phyloP scores from a whole-genome alignment of 495 filamentous ascomycete genomes.

The Opeltia flavorubescens region DNA sequence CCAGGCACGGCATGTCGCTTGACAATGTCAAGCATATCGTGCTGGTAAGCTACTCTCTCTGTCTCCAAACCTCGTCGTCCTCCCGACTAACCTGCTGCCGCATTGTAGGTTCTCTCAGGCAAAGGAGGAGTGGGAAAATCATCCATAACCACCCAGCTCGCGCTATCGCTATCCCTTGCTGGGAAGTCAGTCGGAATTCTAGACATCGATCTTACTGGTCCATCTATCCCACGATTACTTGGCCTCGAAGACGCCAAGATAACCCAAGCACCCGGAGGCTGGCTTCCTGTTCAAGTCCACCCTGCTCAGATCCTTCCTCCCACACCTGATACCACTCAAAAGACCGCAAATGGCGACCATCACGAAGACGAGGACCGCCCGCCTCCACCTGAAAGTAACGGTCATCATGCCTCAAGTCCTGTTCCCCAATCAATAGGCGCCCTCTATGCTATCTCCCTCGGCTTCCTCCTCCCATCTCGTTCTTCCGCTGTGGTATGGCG shows the following conservation, averaged over 20 bases:
- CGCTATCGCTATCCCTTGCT: conserved; percentile 71
- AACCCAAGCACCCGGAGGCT: conserved; percentile 74
- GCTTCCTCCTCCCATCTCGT: conserved; percentile 70
- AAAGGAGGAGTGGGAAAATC: conserved; percentile 98
- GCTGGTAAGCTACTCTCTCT: conserved; percentile 28
- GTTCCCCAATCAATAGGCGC: conserved; percentile 33
- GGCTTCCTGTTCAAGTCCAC: conserved; percentile 78
- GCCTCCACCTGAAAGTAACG: conserved; percentile 5
- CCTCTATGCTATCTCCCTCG: conserved; percentile 82
- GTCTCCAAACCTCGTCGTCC: conserved; percentile 25
- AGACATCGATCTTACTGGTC: conserved; percentile 91
- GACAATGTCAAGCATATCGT: conserved; percentile 39
- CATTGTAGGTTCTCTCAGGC: conserved; percentile 66
- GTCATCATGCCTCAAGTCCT: conserved; percentile 1
- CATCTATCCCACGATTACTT: conserved; percentile 89
- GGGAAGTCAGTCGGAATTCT: conserved; percentile 86
- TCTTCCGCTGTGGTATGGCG: conserved; percentile 93
- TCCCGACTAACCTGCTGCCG: conserved; percentile 16
- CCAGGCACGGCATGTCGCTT: conserved; percentile 28
- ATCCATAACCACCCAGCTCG: conserved; percentile 87
- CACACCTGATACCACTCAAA: background rate
- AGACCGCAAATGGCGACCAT: conserved; percentile 13
- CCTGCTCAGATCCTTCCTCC: conserved; percentile 23
- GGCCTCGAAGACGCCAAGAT: conserved; percentile 80
- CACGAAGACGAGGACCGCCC: conserved; percentile 1